A percentile compares a stretch with the other conserved stretches of the same genome.
Conservation (phyloP, 805 yeast species). For the Yarrowia sp. region DNA sequence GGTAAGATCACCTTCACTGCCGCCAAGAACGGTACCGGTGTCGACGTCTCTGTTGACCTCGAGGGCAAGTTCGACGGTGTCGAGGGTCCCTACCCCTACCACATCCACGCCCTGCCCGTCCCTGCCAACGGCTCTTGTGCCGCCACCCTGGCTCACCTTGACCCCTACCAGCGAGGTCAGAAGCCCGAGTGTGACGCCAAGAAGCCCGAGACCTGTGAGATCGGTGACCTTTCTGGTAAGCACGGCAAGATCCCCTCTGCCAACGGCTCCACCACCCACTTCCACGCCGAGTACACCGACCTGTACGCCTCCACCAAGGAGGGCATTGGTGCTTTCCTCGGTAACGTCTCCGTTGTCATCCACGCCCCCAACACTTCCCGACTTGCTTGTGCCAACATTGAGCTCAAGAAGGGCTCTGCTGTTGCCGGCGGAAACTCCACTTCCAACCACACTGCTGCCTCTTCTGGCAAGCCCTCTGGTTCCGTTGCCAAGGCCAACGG, state of each 20-base stretch:
- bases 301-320: conserved; percentile 63
- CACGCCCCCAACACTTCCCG: conserved; percentile 55
- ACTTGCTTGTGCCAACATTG: conserved; percentile 63
- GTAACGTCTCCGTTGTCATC: conserved; percentile 45
- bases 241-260: conserved; percentile 72
- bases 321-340: conserved; percentile 54
- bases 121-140: conserved; percentile 54
- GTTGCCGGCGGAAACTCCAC: conserved; percentile 11
- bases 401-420: conserved; percentile 21
- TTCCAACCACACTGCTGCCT: neutral
- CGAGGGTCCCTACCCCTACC: conserved; percentile 69
- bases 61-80: conserved; percentile 60
- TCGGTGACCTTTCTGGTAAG: conserved; percentile 76
- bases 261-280: conserved; percentile 33
- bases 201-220: conserved; percentile 59
- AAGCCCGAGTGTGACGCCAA: conserved; percentile 50
- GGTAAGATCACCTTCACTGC: conserved; percentile 62
- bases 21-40: conserved; percentile 48
- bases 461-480: neutral
- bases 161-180: conserved; percentile 58
- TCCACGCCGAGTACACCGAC: conserved; percentile 58
- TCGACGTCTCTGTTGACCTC: conserved; percentile 66
- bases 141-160: conserved; percentile 56
- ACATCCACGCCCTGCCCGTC: conserved; percentile 60
- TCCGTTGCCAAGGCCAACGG: conserved; percentile 16